Evolutionary conservation across 2,329 filamentous ascomycete genomes (phyloP).

Genomic region (Phaeomoniella chlamydospora): DNA sequence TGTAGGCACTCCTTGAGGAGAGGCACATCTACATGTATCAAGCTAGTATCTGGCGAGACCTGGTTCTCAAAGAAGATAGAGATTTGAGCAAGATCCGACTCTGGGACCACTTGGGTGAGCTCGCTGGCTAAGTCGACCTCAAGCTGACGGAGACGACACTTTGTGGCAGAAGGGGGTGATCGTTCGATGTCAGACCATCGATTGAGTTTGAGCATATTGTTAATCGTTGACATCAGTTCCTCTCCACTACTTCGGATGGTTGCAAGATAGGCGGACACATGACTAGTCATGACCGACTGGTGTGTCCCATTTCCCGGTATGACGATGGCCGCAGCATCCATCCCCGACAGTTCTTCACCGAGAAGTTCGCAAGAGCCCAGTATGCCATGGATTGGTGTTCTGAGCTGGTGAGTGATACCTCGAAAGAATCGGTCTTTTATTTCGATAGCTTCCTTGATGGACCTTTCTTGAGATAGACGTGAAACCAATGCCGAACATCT

Average conservation of each 20-base stretch:
- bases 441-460: constrained; percentile 24
- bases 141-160: constrained; percentile 11
- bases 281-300: not conserved
- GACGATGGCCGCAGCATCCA: constrained; percentile 8
- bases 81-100: constrained; percentile 13
- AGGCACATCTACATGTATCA: constrained; percentile 20
- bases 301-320: constrained; percentile 3
- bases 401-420: constrained; percentile 31
- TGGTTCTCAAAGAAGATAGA: constrained; percentile 19
- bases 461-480: constrained; percentile 21
- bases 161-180: constrained; percentile 4
- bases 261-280: constrained; percentile 9
- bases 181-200: constrained; percentile 5
- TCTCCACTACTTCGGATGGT: constrained; percentile 25
- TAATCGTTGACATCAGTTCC: constrained; percentile 30
- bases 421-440: constrained; percentile 31
- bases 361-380: constrained; percentile 26
- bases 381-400: constrained; percentile 34
- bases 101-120: constrained; percentile 13
- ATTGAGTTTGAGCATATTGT: constrained; percentile 28
- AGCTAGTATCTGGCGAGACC: constrained; percentile 14
- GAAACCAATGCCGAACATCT: constrained; percentile 23
- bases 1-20: constrained; percentile 28
- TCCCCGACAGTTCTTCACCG: constrained; percentile 22
- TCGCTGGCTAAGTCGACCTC: constrained; percentile 18